These are phyloP conservation scores for Blumeria hordei DNA, from an alignment of 2,329 filamentous ascomycete genomes.

Conservation along the genomic window DNA sequence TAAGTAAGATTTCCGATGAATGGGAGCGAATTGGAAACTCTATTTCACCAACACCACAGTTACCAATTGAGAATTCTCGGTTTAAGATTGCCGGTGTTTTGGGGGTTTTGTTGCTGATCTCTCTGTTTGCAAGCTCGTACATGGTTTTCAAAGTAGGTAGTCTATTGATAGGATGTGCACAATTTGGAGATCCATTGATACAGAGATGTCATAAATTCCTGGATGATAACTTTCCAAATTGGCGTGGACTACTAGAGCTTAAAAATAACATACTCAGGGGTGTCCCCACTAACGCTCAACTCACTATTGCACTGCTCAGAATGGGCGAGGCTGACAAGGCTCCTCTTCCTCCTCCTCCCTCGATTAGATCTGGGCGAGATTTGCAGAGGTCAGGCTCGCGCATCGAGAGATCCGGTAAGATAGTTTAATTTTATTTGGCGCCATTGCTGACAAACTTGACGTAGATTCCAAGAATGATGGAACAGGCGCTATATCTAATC, in stretches of 20 bases:
- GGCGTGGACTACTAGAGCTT: slow-evolving; percentile 46
- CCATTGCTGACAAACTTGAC: slow-evolving; percentile 14
- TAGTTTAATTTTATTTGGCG: too few species aligned
- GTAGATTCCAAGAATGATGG: slow-evolving; percentile 23
- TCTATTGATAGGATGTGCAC: slow-evolving; percentile 45
- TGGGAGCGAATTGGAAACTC: slow-evolving; percentile 37
- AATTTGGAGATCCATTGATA: slow-evolving; percentile 62
- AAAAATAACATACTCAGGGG: slow-evolving; percentile 44
- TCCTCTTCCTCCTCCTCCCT: slow-evolving; percentile 41
- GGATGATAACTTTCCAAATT: slow-evolving; percentile 39
- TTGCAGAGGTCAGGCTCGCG: too few species aligned
- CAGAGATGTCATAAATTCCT: slow-evolving; percentile 30
- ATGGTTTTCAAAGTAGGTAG: slow-evolving; percentile 38
- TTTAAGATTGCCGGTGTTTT: slow-evolving; percentile 29
- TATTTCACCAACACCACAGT: slow-evolving; percentile 22
- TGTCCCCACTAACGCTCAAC: slow-evolving; percentile 66
- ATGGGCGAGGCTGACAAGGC: slow-evolving; percentile 63
- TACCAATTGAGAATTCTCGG: slow-evolving; percentile 27
- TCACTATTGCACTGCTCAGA: slow-evolving; percentile 57
- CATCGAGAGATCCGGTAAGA: too few species aligned
- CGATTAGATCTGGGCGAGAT: not conserved
- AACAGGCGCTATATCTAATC: too few species aligned
- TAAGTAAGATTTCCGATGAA: slow-evolving; percentile 30
- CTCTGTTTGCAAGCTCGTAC: slow-evolving; percentile 30
- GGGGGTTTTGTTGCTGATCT: slow-evolving; percentile 25